phyloP scores from a whole-genome alignment of 495 filamentous ascomycete species.

The Tuber brumale region DNA sequence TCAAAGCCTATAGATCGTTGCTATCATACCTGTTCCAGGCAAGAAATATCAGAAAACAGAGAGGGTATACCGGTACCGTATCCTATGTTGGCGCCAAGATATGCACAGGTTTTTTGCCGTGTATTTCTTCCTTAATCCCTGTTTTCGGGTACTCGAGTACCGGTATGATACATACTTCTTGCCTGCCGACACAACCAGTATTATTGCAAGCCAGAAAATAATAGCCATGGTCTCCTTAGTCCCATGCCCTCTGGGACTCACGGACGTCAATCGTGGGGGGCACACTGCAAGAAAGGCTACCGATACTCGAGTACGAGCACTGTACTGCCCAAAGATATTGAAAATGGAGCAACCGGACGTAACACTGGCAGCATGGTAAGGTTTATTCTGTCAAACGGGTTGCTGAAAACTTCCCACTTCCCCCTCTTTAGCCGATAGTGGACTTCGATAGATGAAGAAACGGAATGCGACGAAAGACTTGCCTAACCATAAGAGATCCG shows the following conservation, averaged over 20 bases:
- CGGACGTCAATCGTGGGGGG: constrained; percentile 1
- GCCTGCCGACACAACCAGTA: no score
- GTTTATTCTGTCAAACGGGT: background rate
- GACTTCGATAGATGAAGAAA: constrained; percentile 13
- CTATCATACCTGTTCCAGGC: background rate
- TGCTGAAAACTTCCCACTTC: background rate
- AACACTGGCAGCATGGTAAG: background rate
- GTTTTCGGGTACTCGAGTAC: background rate
- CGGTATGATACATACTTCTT: background rate
- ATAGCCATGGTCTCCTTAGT: background rate
- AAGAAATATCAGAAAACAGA: background rate
- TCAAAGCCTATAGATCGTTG: no score
- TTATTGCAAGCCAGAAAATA: no score
- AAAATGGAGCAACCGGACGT: constrained; percentile 8
- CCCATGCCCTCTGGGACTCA: background rate
- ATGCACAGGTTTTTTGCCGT: background rate
- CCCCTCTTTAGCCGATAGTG: constrained; percentile 26
- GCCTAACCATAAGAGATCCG: constrained; percentile 22
- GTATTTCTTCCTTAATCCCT: background rate
- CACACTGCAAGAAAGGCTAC: background rate
- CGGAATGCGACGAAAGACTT: constrained; percentile 22
- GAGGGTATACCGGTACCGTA: background rate
- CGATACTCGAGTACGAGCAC: no score
- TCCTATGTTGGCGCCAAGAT: background rate
- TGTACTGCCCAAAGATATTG: background rate